These are phyloP conservation scores for Zarea fungicola DNA, from an alignment of 2,329 filamentous ascomycete genomes.

Conservation along the genomic window DNA sequence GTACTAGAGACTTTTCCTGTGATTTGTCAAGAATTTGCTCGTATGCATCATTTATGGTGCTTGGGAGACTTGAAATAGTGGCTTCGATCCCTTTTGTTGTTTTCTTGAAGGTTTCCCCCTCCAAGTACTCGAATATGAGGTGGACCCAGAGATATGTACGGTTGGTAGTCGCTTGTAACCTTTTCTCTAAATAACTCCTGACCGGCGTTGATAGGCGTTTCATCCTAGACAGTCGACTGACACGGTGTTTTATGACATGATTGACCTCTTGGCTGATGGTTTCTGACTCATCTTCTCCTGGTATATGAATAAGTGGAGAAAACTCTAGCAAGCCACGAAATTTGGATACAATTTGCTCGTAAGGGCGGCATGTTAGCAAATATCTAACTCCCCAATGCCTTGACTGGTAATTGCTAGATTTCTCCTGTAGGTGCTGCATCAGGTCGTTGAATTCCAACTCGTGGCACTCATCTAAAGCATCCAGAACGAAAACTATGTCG, in stretches of 20 bases:
- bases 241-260: constrained; percentile 25
- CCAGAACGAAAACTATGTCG: constrained; percentile 30
- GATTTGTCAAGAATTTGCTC: constrained; percentile 24
- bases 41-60: constrained; percentile 25
- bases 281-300: constrained; percentile 31
- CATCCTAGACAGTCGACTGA: constrained; percentile 6
- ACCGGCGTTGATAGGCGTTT: constrained; percentile 16
- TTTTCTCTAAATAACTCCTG: constrained; percentile 17
- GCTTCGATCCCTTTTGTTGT: constrained; percentile 16
- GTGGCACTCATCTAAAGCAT: constrained; percentile 35
- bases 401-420: constrained; percentile 1
- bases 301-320: constrained; percentile 28
- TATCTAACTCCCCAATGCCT: constrained; percentile 23
- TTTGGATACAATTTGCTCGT: constrained; percentile 22
- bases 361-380: constrained; percentile 32
- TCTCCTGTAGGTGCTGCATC: constrained; percentile 12
- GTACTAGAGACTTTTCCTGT: constrained; percentile 7
- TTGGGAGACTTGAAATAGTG: constrained; percentile 21
- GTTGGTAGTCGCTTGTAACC: constrained; percentile 18
- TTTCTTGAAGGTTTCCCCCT: constrained; percentile 19
- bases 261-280: constrained; percentile 31
- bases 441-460: constrained; percentile 21
- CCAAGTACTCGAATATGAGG: constrained; percentile 29
- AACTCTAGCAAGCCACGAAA: constrained; percentile 19
- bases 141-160: constrained; percentile 35